phyloP scores from a whole-genome alignment of 169 alveolate species.

The Eimeria maxima region DNA sequence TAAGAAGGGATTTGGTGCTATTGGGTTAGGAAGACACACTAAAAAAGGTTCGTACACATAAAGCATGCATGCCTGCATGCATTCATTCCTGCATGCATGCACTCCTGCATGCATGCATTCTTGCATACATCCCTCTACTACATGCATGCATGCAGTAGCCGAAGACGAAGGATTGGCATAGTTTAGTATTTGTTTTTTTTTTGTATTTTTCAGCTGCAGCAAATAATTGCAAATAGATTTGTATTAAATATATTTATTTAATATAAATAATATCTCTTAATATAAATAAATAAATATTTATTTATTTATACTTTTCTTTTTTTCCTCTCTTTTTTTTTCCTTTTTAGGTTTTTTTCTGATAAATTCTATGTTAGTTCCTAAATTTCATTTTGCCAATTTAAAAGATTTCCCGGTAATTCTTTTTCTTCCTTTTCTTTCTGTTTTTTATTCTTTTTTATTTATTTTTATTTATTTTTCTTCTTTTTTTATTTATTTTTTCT shows the following conservation, averaged over 20 bases:
- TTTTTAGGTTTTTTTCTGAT: constrained; percentile 90
- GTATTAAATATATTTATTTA: neutral
- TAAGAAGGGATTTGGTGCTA: constrained; percentile 94
- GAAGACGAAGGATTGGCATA: too few relatives aligned
- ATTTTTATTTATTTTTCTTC: neutral
- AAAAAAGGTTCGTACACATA: constrained; percentile 93
- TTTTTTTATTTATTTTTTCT: neutral
- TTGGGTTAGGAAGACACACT: constrained; percentile 93
- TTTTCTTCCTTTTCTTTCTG: neutral
- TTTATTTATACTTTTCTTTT: neutral
- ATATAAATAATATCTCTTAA: neutral
- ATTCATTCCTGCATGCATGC: neutral
- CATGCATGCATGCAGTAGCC: neutral
- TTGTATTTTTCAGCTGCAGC: too few relatives aligned
- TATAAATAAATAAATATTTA: neutral
- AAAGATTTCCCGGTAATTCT: constrained; percentile 85
- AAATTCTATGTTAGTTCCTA: constrained; percentile 93
- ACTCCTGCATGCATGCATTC: too few relatives aligned
- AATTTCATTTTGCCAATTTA: constrained; percentile 89
- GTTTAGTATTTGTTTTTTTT: too few relatives aligned
- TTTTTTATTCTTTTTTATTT: neutral
- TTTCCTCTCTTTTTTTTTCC: neutral
- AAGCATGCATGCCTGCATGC: neutral
- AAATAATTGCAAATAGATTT: too few relatives aligned
- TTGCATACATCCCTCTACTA: too few relatives aligned